Evolutionary conservation across 1,284 basidiomycete genomes (phyloP), one percentile per base, ranked within the genome.

Genomic region (Veloporphyrellus conicus): DNA sequence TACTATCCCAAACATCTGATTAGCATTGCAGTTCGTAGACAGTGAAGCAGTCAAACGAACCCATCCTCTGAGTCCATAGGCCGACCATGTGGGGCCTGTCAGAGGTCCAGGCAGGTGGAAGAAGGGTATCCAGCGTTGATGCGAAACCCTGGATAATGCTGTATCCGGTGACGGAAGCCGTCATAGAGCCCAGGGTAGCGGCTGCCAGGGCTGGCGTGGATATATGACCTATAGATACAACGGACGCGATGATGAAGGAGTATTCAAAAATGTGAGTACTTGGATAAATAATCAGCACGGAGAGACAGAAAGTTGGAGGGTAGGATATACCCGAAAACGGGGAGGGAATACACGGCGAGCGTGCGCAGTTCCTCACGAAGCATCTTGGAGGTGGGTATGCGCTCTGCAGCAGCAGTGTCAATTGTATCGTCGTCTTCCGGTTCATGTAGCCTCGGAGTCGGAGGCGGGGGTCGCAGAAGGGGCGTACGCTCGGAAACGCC

Each of bases 31-130:
- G 6, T 16, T 23, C 25, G 38, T 27, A n/a, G 7, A 16, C 12
- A 32, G 16, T 25, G 37, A 19, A 34, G 15, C 5, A 28, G 34
- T 36, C 34, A 48, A 37, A 37, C 71, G 75, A 51, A 85, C 83
- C 68, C 87, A 92, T 93, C 55, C 93, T 75, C 66, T 94, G 92
- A 6, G 87, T 71, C 93, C 93, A 96, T 4, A 96, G 74, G 5
- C 93, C 93, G n/a, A 97, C 91, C 16, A 91, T 76, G 18, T 84
- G 71, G 0, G 92, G 93, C 37, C 84, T 81, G 0, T 83, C 68
- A 12, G 89, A 90, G 0, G 93, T 94, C 89, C 92, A 97, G 6
- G 93, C 91, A 16, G 88, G 81, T 0, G 93, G 93, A 2, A 97
- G 78, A 58, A 97, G 78, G 0, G 93, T 93, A 63, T 97, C 93